phyloP scores from a whole-genome alignment of 495 filamentous ascomycete genomes.

The Trichoderma parareesei region DNA sequence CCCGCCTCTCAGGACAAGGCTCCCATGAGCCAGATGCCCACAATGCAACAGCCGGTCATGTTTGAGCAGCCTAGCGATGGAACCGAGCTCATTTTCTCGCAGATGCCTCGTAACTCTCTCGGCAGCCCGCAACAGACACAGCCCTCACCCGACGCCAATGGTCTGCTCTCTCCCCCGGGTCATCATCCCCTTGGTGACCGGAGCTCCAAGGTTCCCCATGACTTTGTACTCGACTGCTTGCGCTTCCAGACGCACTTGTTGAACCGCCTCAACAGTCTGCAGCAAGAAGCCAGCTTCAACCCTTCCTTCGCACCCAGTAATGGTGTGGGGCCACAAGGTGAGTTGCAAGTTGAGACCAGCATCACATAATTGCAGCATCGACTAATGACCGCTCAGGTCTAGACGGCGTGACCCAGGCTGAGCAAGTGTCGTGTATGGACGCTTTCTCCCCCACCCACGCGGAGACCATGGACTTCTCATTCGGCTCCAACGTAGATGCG shows the following conservation, averaged over 20 bases:
- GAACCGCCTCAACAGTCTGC: conserved; percentile 5
- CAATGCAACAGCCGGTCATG: background rate
- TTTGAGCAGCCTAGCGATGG: background rate
- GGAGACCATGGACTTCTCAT: conserved; percentile 1
- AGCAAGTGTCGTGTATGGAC: background rate
- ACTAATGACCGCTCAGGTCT: background rate
- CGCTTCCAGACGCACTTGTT: conserved; percentile 8
- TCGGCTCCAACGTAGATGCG: background rate
- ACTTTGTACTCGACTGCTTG: conserved; percentile 10
- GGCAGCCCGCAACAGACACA: background rate
- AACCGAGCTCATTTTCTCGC: background rate
- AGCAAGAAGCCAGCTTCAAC: background rate
- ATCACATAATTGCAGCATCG: background rate
- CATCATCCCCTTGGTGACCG: background rate
- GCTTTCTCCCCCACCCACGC: background rate
- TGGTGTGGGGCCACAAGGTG: background rate
- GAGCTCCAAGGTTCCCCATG: background rate
- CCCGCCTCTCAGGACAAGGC: background rate
- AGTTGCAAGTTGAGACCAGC: background rate
- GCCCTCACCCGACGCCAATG: background rate
- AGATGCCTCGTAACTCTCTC: background rate
- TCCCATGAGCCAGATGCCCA: background rate
- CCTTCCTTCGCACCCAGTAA: background rate
- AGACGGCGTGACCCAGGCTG: background rate
- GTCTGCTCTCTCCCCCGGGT: background rate